These are phyloP conservation scores for Histomonas meleagridis DNA, from an alignment of 208 protist genomes.

Conservation along the genomic window DNA sequence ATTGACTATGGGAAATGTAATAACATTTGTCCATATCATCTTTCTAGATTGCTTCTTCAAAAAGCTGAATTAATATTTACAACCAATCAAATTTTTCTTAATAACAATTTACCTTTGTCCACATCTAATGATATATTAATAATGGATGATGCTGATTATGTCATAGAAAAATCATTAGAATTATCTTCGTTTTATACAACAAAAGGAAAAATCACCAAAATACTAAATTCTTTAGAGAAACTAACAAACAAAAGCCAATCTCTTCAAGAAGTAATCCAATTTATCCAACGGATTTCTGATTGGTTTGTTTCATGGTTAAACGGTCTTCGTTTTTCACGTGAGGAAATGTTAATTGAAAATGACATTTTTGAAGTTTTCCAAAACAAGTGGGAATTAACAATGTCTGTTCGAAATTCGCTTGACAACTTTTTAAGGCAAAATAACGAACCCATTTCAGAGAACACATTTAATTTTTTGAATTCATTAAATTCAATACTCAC, in stretches of 20 bases:
- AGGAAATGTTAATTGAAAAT: too few relatives aligned
- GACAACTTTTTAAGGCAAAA: not conserved
- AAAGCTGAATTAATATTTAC: slow-evolving; percentile 10
- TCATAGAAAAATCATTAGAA: slow-evolving; percentile 24
- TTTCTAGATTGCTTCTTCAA: not conserved
- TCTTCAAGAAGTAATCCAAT: too few relatives aligned
- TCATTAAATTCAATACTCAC: too few relatives aligned
- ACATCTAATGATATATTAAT: not conserved
- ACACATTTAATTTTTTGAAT: too few relatives aligned
- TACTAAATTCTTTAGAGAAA: too few relatives aligned
- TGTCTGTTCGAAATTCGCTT: not conserved
- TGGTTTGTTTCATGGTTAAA: too few relatives aligned
- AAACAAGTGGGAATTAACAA: too few relatives aligned
- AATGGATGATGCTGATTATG: slow-evolving; percentile 17
- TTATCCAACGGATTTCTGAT: too few relatives aligned
- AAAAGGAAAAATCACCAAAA: not conserved
- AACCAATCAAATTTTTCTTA: not conserved
- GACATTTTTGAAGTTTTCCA: too few relatives aligned
- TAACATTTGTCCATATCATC: not conserved
- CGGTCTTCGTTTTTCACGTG: too few relatives aligned
- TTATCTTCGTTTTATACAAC: not conserved
- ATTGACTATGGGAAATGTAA: not conserved
- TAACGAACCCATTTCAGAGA: not conserved
- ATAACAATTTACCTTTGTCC: not conserved
- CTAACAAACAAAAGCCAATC: too few relatives aligned